phyloP scores from a whole-genome alignment of 441 rosid genomes.

The Biscutella laevigata region DNA sequence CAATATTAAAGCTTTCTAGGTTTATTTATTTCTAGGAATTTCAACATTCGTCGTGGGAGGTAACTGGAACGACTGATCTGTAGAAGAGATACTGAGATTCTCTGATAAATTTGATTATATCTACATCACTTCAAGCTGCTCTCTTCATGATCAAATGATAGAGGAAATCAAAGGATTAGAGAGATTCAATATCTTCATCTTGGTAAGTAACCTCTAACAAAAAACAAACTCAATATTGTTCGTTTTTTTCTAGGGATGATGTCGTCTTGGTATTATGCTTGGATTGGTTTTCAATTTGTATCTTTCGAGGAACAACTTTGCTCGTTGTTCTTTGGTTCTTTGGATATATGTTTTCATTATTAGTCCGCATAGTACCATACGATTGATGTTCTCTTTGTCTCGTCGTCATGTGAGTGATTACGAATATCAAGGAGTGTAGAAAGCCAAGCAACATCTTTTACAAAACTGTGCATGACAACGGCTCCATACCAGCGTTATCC shows the following conservation, averaged over 20 bases:
- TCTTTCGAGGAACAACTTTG: conserved; percentile 54
- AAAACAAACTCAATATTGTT: neutral
- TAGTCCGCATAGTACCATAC: conserved; percentile 63
- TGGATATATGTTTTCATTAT: conserved; percentile 82
- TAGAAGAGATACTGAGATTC: conserved; percentile 35
- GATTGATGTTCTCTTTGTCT: conserved; percentile 44
- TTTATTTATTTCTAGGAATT: conserved; percentile 41
- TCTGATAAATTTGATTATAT: conserved; percentile 78
- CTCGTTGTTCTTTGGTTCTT: conserved; percentile 71
- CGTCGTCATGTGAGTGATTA: conserved; percentile 38
- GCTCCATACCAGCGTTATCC: conserved; percentile 64
- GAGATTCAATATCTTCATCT: conserved; percentile 70
- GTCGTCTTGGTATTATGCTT: neutral
- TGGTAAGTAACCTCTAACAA: conserved; percentile 33
- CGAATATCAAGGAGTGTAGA: neutral
- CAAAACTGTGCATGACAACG: conserved; percentile 35
- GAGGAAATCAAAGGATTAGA: conserved; percentile 79
- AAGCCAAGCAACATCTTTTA: neutral
- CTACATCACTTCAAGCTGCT: conserved; percentile 64
- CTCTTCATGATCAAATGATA: conserved; percentile 71
- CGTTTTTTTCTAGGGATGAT: neutral
- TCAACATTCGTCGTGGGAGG: conserved; percentile 86
- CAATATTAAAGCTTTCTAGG: neutral
- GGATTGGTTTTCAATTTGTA: too few relatives aligned
- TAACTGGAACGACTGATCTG: conserved; percentile 56